Base-by-base conservation (phyloP, 2,329 filamentous ascomycete species). In the Arthrobotrys megalospora region DNA sequence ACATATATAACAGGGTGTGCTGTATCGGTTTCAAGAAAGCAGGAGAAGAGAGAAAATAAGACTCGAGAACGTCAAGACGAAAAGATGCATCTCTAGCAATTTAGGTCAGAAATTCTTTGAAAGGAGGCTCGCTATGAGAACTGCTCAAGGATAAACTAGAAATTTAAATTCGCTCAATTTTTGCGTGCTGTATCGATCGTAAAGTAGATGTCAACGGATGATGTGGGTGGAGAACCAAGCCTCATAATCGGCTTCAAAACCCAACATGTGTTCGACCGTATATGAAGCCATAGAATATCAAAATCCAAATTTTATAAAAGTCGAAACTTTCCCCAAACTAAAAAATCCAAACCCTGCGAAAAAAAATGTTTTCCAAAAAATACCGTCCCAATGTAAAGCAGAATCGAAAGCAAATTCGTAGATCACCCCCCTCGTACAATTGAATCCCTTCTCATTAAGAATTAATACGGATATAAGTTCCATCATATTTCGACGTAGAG, bases 381-480 rank as follows among this genome's bases (percentile, higher is more conserved):
- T 60, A 41, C 36, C 55, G 19, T 60, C 55, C 55, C 55, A 43
- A 43, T 60, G 34, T 58, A 41, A 60, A 60, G 21, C 11, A 60
- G 55, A 60, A 43, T 60, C 36, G 16, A 60, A 58, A 43, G 11
- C 34, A 60, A 60, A 60, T 43, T 28, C 36, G 55, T 38, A 32
- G 52, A 38, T 36, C 32, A 2, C 16, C 32, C n/a, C 32, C 52
- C 32, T 43, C 55, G 41, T 60, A 60, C 28, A 45, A 58, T 41
- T 43, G 34, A 60, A 60, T 62, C 41, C 66, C 53, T 19, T 38
- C n/a, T 28, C 16, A 71, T 71, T 63, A 71, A 71, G 67, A 71
- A 71, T 71, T 71, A 71, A 71, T 71, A 71, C 67, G 67, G 24
- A 71, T 71, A 71, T 71, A 71, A 71, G 21, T 53, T 71, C 55